Evolutionary conservation across 139 green algal genomes (phyloP), one percentile per base, ranked within the genome.

Genomic region (Chlorella sp.): DNA sequence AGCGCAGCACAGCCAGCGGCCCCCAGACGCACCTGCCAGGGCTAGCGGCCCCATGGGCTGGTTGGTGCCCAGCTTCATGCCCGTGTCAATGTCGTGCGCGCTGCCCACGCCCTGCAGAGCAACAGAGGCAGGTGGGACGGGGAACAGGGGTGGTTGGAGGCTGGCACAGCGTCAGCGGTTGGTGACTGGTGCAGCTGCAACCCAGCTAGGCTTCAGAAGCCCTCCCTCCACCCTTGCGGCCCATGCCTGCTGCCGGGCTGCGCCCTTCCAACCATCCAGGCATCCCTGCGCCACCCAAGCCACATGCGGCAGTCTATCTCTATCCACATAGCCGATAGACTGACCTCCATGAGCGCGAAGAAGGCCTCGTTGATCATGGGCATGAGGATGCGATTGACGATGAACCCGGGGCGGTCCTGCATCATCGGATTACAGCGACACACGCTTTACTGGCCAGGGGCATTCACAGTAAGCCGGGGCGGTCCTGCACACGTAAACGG

Each of bases 331-430:
- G 36, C 34, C 67, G 8, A 8, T 36, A 32, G 1, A 3, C 69
- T 11, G 26, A 91, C 90, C 90, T 98, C 95, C 91, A 94, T 94
- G 34, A 98, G 88, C 43, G 87, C 86, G 79, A 90, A 97, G 85
- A 98, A 96, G 38, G 94, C 94, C 83, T 99, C 96, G 83, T 99
- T 99, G 91, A 99, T 96, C 92, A 97, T 95, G 11, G 96, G 96
- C 92, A 99, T 99, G 30, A 99, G 90, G 32, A 98, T 84, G 26
- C 96, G 92, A 87, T 99, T 99, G n/a, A 99, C 91, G 32, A 99
- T 93, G 88, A 98, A 98, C n/a, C 95, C 95, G 19, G 80, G 75
- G 0, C 58, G n/a, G 34, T 87, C 80, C 69, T 76, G 69, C n/a
- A n/a, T n/a, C n/a, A n/a, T n/a, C n/a, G n/a, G n/a, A n/a, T n/a